Percentiles rank a stretch among this genome's conserved stretches.
phyloP scores from a whole-genome alignment of 768 basidiomycete species.

The Lentinula edodes region DNA sequence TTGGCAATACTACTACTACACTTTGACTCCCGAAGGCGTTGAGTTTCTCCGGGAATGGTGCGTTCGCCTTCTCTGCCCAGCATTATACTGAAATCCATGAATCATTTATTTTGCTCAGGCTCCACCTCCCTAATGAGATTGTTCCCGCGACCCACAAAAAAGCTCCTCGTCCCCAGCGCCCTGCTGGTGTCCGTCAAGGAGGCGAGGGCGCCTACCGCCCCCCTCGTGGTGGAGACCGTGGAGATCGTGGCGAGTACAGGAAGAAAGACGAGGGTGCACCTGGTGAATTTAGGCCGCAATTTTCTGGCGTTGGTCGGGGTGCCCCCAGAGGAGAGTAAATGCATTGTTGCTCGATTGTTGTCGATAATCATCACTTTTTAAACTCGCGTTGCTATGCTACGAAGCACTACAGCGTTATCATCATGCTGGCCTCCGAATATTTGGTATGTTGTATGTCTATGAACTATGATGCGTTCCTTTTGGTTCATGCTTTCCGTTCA shows the following conservation, averaged over 20 bases:
- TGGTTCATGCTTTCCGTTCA: background rate
- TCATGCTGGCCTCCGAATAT: background rate
- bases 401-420: background rate
- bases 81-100: background rate
- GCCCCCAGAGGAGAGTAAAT: constrained; percentile 69
- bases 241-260: constrained; percentile 87
- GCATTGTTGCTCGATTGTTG: background rate
- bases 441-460: background rate
- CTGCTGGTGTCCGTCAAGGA: constrained; percentile 66
- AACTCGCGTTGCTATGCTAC: background rate
- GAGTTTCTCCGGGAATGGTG: constrained; percentile 93
- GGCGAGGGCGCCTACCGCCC: constrained; percentile 83
- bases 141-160: constrained; percentile 98
- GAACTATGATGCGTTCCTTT: background rate
- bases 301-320: constrained; percentile 77
- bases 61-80: constrained; percentile 13
- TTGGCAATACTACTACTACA: constrained; percentile 99
- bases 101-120: constrained; percentile 38
- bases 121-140: constrained; percentile 92
- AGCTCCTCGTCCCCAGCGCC: constrained; percentile 81
- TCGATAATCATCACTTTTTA: background rate
- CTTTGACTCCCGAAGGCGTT: constrained; percentile 93
- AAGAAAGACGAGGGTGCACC: constrained; percentile 89
- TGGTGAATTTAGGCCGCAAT: constrained; percentile 85
- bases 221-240: constrained; percentile 84